Conservation (phyloP, 306 rosid species). For the Sophora flavescens region DNA sequence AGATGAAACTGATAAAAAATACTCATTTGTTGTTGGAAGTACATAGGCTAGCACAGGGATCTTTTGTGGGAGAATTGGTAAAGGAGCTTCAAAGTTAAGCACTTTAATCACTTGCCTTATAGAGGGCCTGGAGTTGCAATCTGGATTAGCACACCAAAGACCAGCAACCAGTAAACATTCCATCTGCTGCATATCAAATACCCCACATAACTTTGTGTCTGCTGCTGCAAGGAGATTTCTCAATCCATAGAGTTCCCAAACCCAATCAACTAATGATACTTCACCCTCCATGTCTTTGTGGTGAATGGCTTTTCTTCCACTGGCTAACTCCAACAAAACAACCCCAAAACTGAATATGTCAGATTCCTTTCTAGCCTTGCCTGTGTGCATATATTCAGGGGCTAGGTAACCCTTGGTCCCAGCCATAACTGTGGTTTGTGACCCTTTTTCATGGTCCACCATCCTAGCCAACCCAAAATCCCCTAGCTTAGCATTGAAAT, state of each 20-base stretch:
- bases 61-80: conserved; percentile 40
- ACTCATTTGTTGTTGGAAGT: background rate
- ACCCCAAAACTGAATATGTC: conserved; percentile 51
- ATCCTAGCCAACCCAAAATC: conserved; percentile 54
- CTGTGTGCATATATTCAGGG: conserved; percentile 26
- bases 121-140: conserved; percentile 36
- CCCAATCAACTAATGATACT: conserved; percentile 46
- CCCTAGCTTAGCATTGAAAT: conserved; percentile 54
- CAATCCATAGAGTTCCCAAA: conserved; percentile 43
- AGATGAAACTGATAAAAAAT: background rate
- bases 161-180: conserved; percentile 42
- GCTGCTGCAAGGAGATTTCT: conserved; percentile 34
- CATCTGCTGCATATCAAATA: conserved; percentile 38
- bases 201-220: conserved; percentile 40
- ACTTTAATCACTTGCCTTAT: conserved; percentile 46
- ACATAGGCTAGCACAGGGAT: conserved; percentile 8
- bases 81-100: conserved; percentile 45
- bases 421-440: conserved; percentile 27
- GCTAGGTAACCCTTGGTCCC: conserved; percentile 52
- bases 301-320: conserved; percentile 44
- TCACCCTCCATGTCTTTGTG: background rate
- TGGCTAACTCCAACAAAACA: conserved; percentile 49
- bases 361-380: conserved; percentile 40
- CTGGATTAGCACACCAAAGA: conserved; percentile 50
- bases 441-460: conserved; percentile 44